Conservation (phyloP, 176 grass and related monocot genomes). For the Oryza glumipatula region DNA sequence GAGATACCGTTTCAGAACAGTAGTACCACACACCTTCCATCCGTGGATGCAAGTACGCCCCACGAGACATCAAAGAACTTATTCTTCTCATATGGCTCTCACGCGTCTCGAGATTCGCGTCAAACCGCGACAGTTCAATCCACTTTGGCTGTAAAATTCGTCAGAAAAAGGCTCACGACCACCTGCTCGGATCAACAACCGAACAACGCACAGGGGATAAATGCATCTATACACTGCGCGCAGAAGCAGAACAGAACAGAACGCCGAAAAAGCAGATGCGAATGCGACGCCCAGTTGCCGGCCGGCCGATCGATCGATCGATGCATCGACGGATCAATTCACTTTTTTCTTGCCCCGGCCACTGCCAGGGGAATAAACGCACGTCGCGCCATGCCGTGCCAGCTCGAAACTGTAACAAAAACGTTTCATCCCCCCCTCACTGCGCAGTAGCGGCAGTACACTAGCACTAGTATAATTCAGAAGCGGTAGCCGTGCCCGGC, state of each 20-base stretch:
- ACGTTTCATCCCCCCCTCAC: not conserved
- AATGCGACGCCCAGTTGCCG: slow-evolving; percentile 17
- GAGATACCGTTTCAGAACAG: not conserved
- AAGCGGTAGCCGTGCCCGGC: slow-evolving; percentile 15
- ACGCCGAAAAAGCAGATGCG: slow-evolving; percentile 16
- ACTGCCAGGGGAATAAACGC: slow-evolving; percentile 46
- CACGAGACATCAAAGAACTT: slow-evolving; percentile 41
- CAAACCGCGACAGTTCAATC: slow-evolving; percentile 29
- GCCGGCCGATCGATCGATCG: not conserved
- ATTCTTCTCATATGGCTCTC: slow-evolving; percentile 10
- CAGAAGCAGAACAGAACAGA: not conserved
- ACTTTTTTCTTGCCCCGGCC: not conserved
- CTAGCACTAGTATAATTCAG: slow-evolving; percentile 19
- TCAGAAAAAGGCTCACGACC: not conserved
- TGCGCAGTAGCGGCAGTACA: slow-evolving; percentile 10
- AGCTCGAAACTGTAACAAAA: slow-evolving; percentile 36
- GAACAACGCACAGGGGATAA: not conserved
- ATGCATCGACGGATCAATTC: not conserved
- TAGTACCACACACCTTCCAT: not conserved
- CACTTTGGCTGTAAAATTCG: slow-evolving; percentile 52
- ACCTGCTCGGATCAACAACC: slow-evolving; percentile 20
- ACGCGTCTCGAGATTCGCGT: slow-evolving; percentile 42
- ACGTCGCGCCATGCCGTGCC: slow-evolving; percentile 29
- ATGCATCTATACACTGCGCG: not conserved
- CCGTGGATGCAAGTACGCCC: slow-evolving; percentile 14